phyloP scores from a whole-genome alignment of 1,139 yeast genomes.

The Debaryomyces singareniensis region DNA sequence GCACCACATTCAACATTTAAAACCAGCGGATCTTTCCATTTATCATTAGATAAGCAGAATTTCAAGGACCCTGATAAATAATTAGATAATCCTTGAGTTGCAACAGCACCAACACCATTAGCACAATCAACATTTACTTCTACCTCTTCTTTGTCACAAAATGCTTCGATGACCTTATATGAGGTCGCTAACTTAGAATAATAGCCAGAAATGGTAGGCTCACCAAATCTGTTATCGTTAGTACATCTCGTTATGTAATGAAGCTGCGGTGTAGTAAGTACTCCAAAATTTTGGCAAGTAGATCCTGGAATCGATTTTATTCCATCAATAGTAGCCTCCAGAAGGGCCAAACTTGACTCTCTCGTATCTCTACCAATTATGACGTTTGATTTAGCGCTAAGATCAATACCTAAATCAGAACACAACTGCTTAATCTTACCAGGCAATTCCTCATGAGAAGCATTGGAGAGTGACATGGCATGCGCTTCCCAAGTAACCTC shows the following conservation, averaged over 20 bases:
- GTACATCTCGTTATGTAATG: slow-evolving; percentile 77
- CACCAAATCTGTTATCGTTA: slow-evolving; percentile 62
- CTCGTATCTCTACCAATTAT: slow-evolving; percentile 69
- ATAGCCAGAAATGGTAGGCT: slow-evolving; percentile 63
- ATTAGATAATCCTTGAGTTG: slow-evolving; percentile 43
- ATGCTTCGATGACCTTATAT: slow-evolving; percentile 24
- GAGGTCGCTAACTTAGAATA: slow-evolving; percentile 51
- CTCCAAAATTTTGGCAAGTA: slow-evolving; percentile 50
- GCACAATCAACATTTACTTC: slow-evolving; percentile 77
- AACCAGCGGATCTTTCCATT: slow-evolving; percentile 46
- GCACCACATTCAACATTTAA: slow-evolving; percentile 90
- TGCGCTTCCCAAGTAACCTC: slow-evolving; percentile 76
- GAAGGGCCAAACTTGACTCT: slow-evolving; percentile 67
- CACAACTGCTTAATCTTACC: slow-evolving; percentile 21
- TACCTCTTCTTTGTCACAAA: slow-evolving; percentile 22
- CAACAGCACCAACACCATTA: slow-evolving; percentile 93
- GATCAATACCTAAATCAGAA: slow-evolving; percentile 32
- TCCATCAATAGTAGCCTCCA: slow-evolving; percentile 64
- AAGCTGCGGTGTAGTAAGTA: slow-evolving; percentile 89
- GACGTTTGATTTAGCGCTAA: slow-evolving; percentile 29
- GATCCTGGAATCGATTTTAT: slow-evolving; percentile 43
- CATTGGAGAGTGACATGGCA: slow-evolving; percentile 79
- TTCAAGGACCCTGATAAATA: slow-evolving; percentile 37
- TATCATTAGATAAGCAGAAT: slow-evolving; percentile 52
- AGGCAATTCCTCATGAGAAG: slow-evolving; percentile 36